Conservation (phyloP, 2,329 filamentous ascomycete genomes). For the Calycina herbarum region DNA sequence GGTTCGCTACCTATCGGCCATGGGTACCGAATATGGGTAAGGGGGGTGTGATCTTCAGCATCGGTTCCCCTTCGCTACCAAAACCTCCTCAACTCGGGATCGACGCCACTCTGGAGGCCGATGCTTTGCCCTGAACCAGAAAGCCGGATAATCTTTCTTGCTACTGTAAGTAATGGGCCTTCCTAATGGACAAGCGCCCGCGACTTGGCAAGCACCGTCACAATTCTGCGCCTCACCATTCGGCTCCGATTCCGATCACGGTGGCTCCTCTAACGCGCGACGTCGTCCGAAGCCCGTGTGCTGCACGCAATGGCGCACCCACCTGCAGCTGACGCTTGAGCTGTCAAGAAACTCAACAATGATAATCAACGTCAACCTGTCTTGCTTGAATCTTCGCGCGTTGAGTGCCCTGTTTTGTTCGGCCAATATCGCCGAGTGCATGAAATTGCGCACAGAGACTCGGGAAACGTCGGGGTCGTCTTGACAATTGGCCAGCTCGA, state of each 20-base stretch:
- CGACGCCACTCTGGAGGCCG: constrained; percentile 23
- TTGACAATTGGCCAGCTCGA: constrained; percentile 16
- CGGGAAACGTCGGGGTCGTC: constrained; percentile 21
- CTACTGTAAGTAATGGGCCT: neutral
- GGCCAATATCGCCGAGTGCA: constrained; percentile 17
- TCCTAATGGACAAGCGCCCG: neutral
- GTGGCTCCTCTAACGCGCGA: neutral
- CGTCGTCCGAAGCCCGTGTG: neutral
- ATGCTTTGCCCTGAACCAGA: constrained; percentile 26
- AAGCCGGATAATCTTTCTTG: constrained; percentile 23
- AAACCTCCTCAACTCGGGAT: constrained; percentile 19
- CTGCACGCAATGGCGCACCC: constrained; percentile 3
- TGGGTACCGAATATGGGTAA: constrained; percentile 11
- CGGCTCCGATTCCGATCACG: neutral
- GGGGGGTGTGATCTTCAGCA: constrained; percentile 27
- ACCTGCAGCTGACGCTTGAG: constrained; percentile 1
- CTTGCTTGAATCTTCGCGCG: neutral
- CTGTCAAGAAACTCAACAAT: neutral
- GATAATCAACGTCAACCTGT: neutral
- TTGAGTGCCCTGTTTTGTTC: neutral
- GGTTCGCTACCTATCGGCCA: constrained; percentile 20
- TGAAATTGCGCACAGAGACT: constrained; percentile 28
- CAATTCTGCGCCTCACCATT: neutral
- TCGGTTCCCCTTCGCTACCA: constrained; percentile 25
- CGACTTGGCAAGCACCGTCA: neutral